Conservation (phyloP, 768 basidiomycete genomes). For the Podaxis sp. region DNA sequence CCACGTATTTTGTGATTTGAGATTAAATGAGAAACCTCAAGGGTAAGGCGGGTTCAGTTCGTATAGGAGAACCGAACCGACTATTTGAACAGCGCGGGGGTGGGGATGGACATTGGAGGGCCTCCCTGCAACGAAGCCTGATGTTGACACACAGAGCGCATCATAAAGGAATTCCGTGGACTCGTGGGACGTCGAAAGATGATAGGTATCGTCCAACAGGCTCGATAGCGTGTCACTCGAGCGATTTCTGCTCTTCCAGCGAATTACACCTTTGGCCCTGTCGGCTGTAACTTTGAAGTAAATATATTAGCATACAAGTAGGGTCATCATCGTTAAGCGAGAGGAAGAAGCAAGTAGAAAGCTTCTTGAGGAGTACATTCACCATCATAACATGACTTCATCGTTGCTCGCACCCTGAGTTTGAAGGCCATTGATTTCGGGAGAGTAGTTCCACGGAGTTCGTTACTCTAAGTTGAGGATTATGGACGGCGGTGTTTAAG, state of each 20-base stretch:
- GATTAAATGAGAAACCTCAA: neutral
- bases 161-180: constrained; percentile 2
- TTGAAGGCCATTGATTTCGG: neutral
- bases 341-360: neutral
- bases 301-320: neutral
- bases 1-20: neutral
- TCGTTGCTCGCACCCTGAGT: neutral
- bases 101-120: too few species aligned
- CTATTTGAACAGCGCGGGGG: too few species aligned
- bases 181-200: neutral
- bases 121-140: neutral
- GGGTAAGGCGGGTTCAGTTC: neutral
- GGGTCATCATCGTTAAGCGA: neutral
- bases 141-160: neutral
- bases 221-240: neutral
- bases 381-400: constrained; percentile 1
- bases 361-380: neutral
- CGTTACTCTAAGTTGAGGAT: neutral
- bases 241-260: neutral
- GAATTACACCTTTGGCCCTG: neutral
- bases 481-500: neutral
- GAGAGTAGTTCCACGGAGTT: constrained; percentile 1
- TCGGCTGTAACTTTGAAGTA: neutral
- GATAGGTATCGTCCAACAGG: neutral
- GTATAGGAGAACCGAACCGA: neutral